A percentile compares a stretch with the other conserved stretches of the same genome.
Conservation (phyloP, 257 asterid species). For the Forsythia viridissima region DNA sequence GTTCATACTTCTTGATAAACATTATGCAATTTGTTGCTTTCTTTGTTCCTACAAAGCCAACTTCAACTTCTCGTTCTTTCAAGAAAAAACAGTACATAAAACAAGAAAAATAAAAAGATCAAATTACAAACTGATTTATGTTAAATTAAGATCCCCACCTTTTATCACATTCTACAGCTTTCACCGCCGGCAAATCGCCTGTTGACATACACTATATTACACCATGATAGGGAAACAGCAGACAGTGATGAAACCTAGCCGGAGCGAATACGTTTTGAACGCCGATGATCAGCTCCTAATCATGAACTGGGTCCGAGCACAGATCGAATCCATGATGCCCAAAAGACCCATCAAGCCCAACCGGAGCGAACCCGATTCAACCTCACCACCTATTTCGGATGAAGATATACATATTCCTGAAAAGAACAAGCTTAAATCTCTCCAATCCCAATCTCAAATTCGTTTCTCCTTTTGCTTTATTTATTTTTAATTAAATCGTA, state of each 20-base stretch:
- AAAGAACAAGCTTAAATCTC: too few relatives aligned
- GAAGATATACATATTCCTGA: too few relatives aligned
- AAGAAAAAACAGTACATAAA: neutral
- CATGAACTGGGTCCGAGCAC: conserved; percentile 36
- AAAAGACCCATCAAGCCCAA: conserved; percentile 44
- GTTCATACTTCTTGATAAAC: conserved; percentile 48
- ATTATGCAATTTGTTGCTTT: conserved; percentile 30
- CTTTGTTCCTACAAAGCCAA: conserved; percentile 53
- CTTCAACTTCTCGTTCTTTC: conserved; percentile 64
- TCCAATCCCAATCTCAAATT: conserved; percentile 31
- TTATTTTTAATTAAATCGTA: neutral
- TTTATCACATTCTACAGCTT: too few relatives aligned
- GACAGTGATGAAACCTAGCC: conserved; percentile 42
- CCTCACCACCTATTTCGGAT: neutral
- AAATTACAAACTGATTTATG: neutral
- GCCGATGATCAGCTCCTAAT: conserved; percentile 38
- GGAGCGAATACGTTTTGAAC: conserved; percentile 51
- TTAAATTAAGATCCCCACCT: too few relatives aligned
- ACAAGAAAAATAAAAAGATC: neutral
- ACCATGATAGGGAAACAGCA: conserved; percentile 24
- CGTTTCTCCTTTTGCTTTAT: neutral
- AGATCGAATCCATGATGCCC: conserved; percentile 40
- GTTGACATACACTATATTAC: neutral
- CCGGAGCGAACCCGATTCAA: conserved; percentile 42
- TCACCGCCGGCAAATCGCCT: too few relatives aligned